Evolutionary conservation across 805 yeast species (phyloP).

Genomic region (Teunomyces kruisii): DNA sequence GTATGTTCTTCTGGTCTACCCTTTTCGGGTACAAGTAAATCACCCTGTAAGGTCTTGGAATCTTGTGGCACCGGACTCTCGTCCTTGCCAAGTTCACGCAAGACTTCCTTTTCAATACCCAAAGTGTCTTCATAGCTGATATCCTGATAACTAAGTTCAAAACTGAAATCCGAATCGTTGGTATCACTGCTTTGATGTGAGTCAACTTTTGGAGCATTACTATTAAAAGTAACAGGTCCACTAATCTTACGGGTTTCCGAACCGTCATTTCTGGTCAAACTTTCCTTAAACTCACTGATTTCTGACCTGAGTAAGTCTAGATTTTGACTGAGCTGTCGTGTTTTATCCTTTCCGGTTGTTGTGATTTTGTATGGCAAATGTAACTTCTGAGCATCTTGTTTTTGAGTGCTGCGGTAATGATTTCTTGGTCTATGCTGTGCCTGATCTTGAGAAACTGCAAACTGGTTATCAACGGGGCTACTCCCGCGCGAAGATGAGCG

Average conservation of each 20-base stretch:
- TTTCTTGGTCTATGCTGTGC: constrained; percentile 5
- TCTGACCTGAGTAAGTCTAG: constrained; percentile 41
- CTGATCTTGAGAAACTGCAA: background rate
- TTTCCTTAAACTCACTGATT: constrained; percentile 45
- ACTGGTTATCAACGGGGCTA: background rate
- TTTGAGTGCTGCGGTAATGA: constrained; percentile 6
- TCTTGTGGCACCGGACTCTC: constrained; percentile 1
- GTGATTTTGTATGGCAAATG: constrained; percentile 10
- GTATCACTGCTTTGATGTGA: constrained; percentile 2
- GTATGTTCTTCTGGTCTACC: background rate
- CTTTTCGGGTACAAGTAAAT: too few species aligned
- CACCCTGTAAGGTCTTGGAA: background rate
- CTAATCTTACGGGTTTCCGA: constrained; percentile 1
- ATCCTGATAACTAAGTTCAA: constrained; percentile 40
- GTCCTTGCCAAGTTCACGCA: constrained; percentile 17
- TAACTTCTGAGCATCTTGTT: constrained; percentile 1
- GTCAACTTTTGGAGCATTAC: background rate
- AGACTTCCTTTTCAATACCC: constrained; percentile 34
- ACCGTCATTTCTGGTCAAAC: constrained; percentile 29
- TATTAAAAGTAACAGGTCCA: background rate
- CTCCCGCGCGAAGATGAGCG: background rate
- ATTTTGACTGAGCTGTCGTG: constrained; percentile 39
- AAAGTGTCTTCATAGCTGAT: constrained; percentile 39
- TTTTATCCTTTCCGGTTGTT: constrained; percentile 20
- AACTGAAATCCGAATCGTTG: constrained; percentile 34